These are phyloP conservation scores for Porcisia hertigi DNA, from an alignment of 208 protist species.

Conservation along the genomic window DNA sequence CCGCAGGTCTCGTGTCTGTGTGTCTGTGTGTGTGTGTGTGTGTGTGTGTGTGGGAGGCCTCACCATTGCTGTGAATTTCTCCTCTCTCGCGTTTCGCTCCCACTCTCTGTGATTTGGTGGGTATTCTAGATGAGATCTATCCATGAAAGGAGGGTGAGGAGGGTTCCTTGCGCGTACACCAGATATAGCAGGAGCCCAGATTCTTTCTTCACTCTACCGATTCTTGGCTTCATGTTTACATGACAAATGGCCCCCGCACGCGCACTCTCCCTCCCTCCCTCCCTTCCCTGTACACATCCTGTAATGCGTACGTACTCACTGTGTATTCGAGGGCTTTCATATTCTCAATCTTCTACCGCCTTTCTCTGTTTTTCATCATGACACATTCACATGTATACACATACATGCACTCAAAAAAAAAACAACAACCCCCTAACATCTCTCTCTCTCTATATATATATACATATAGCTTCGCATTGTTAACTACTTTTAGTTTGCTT, in stretches of 20 bases:
- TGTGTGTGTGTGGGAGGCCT: no score
- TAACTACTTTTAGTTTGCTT: neutral
- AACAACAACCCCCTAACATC: no score
- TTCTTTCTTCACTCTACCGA: neutral
- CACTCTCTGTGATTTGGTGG: neutral
- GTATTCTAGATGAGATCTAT: neutral
- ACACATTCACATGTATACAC: neutral
- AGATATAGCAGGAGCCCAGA: neutral
- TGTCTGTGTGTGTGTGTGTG: no score
- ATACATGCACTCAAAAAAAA: neutral
- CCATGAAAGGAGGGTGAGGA: neutral
- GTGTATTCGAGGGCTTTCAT: neutral
- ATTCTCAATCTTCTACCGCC: neutral
- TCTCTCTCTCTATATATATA: no score
- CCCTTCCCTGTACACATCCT: neutral
- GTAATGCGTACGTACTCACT: neutral
- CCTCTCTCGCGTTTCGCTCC: neutral
- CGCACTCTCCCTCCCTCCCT: neutral
- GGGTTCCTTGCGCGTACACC: neutral
- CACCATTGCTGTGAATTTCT: neutral
- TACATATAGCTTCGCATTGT: slow-evolving; percentile 1
- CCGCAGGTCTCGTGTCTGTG: no score
- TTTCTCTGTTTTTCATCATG: slow-evolving; percentile 8
- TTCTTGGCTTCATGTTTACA: neutral
- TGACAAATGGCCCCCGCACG: no score